A percentile compares a stretch with the other conserved stretches of the same genome.
These are phyloP conservation scores for Nidularia sp. DNA, from an alignment of 768 basidiomycete genomes.

Conservation along the genomic window DNA sequence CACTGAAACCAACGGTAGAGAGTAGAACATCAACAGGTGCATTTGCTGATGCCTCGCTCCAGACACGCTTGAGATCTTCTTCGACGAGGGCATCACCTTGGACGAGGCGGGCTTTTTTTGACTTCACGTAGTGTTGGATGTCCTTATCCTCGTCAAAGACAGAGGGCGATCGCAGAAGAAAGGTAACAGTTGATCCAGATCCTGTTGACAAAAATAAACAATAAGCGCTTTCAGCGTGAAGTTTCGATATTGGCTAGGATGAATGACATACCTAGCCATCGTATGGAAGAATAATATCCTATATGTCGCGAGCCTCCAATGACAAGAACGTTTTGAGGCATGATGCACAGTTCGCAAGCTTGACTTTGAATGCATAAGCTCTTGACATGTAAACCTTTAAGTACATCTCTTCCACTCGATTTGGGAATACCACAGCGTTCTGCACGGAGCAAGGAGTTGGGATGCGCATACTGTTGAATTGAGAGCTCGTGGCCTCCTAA, in stretches of 20 bases:
- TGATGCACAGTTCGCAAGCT: neutral
- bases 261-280: conserved; percentile 32
- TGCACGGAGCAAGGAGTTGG: too few species aligned
- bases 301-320: conserved; percentile 25
- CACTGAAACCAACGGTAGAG: conserved; percentile 51
- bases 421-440: neutral
- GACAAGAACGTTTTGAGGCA: neutral
- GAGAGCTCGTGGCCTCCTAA: too few species aligned
- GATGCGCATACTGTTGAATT: too few species aligned
- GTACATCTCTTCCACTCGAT: neutral
- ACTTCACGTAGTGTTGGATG: conserved; percentile 45
- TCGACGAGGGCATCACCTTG: conserved; percentile 58
- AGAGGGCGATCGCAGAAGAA: conserved; percentile 48
- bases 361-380: neutral
- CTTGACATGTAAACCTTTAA: neutral
- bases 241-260: neutral
- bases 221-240: neutral
- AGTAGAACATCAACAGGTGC: conserved; percentile 50
- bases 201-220: neutral
- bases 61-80: conserved; percentile 47
- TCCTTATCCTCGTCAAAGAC: conserved; percentile 50
- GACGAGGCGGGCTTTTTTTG: conserved; percentile 49
- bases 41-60: conserved; percentile 37
- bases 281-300: conserved; percentile 40
- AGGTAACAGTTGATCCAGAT: conserved; percentile 38